These are phyloP conservation scores for Hyparrhenia diplandra DNA, from an alignment of 176 grass and related monocot species.

Conservation along the genomic window DNA sequence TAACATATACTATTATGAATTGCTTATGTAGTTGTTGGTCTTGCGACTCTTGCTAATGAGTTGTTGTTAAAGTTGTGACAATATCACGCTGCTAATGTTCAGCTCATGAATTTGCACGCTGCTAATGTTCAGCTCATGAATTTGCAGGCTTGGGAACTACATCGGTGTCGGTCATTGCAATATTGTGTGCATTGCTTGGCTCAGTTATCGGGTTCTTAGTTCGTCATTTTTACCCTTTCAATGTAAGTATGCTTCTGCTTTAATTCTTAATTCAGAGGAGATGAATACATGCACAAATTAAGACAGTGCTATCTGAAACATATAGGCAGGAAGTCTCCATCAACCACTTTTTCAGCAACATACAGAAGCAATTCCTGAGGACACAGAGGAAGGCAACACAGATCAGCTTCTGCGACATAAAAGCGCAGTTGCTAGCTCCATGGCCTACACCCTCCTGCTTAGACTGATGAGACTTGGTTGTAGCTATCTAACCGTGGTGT, in stretches of 20 bases:
- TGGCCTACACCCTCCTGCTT: conserved; percentile 10
- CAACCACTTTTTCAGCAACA: conserved; percentile 51
- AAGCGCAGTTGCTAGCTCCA: conserved; percentile 49
- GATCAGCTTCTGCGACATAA: conserved; percentile 51
- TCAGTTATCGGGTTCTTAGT: conserved; percentile 22
- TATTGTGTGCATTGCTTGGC: conserved; percentile 17
- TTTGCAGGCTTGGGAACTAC: conserved; percentile 27
- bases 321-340: conserved; percentile 59
- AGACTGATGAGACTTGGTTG: conserved; percentile 30
- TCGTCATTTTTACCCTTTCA: conserved; percentile 23
- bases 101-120: conserved; percentile 4
- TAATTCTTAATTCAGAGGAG: neutral
- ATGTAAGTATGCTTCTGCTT: conserved; percentile 46
- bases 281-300: conserved; percentile 2
- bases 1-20: neutral
- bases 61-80: neutral
- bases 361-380: conserved; percentile 32
- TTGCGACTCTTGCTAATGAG: neutral
- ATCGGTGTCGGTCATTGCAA: conserved; percentile 28
- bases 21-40: neutral
- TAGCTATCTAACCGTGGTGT: conserved; percentile 31
- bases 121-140: neutral
- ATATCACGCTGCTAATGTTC: neutral
- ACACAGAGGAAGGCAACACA: conserved; percentile 29
- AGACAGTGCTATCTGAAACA: conserved; percentile 21